Evolutionary conservation across 768 basidiomycete genomes (phyloP), one percentile per base, ranked within the genome.

Genomic region (Calvatia gigantea): DNA sequence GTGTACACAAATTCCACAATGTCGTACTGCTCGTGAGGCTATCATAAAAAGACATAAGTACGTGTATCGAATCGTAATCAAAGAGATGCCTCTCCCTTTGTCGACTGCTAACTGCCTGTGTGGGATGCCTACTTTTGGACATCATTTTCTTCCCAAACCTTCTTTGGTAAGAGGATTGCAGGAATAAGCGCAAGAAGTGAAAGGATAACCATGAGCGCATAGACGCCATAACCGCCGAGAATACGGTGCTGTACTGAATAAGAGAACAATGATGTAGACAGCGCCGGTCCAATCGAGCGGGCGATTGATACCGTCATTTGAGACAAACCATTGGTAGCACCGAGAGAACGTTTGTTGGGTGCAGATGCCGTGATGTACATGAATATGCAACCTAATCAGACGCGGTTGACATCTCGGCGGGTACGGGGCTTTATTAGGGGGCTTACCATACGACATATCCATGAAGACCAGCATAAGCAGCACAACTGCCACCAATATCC

Each of bases 251-350:
- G 63, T 28, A 80, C 75, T 0, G 82, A 82, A 27, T 75, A 61
- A 1, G 83, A 80, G 54, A 82, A 83, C n/a, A 81, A 61, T 0
- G 81, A 81, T 0, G 81, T 79, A 4, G 75, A 66, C 31, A 75
- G 37, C 1, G 73, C 75, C 0, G 82, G 82, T 1, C 80, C 81
- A 19, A 82, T 69, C 2, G 78, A 79, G 38, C 79, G 74, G 0
- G 75, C 73, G 8, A 76, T 65, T 2, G 78, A 74, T 1, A 72
- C 73, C 1, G 71, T 67, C 14, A 74, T 80, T 57, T 77, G 76
- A 0, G 71, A 73, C 14, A 84, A 64, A 7, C 82, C 82, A 55
- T 83, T 79, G 8, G 75, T 76, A 1, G 77, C 75, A 21, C 82
- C 82, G 2, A 83, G 69, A 0, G 78, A 77, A 4, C 67, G 70